Evolutionary conservation across 164 flowering plant species (phyloP).

Genomic region (Umbellularia californica): DNA sequence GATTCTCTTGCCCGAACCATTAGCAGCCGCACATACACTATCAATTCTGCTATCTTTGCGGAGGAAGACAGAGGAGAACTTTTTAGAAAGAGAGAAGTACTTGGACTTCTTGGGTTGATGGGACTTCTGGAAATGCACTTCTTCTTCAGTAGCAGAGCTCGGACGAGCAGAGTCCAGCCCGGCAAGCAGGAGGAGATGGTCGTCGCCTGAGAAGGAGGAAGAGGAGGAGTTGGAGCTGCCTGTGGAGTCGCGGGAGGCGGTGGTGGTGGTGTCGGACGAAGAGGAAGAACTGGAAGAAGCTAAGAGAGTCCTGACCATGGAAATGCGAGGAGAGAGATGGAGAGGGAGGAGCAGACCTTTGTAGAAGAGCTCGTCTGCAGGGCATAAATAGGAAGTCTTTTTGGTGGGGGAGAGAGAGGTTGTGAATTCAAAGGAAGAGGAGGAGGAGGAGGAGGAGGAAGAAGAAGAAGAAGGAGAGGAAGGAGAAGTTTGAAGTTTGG

Average conservation of each 20-base stretch:
- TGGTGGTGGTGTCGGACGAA: constrained; percentile 40
- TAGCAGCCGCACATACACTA: background rate
- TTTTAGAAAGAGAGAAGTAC: constrained; percentile 55
- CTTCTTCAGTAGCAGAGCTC: constrained; percentile 53
- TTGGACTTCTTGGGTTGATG: constrained; percentile 27
- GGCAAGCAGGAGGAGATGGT: constrained; percentile 18
- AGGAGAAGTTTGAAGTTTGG: constrained; percentile 28
- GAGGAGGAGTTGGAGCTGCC: constrained; percentile 45
- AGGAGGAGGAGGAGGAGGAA: constrained; percentile 36
- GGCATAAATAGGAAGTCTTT: constrained; percentile 47
- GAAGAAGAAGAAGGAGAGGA: constrained; percentile 42
- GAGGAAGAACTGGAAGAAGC: constrained; percentile 47
- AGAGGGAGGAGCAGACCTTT: constrained; percentile 86
- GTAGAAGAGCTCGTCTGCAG: constrained; percentile 94
- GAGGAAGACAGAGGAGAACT: constrained; percentile 66
- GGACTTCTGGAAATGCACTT: constrained; percentile 1
- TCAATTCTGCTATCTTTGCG: constrained; percentile 33
- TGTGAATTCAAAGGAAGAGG: constrained; percentile 87
- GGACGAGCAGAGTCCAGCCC: constrained; percentile 68
- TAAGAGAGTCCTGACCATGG: constrained; percentile 75
- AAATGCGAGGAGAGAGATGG: constrained; percentile 74
- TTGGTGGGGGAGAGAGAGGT: constrained; percentile 57
- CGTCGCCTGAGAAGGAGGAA: constrained; percentile 24
- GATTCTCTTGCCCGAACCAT: constrained; percentile 32
- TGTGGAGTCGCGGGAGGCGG: constrained; percentile 61